Conservation (phyloP, 345 rosid species). For the Eucalyptus coolabah region DNA sequence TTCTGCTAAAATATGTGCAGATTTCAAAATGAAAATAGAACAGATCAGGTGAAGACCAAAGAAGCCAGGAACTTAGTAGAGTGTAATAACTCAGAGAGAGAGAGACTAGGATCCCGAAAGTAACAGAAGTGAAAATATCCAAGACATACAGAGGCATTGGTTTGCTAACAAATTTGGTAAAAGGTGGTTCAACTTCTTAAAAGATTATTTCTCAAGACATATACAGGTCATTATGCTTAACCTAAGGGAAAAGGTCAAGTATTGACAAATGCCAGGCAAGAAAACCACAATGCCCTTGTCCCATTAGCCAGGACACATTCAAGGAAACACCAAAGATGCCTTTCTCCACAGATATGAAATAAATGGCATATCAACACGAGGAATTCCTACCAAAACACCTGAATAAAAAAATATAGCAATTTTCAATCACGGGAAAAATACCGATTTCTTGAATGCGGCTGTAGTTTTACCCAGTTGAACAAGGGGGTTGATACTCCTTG, state of each 20-base stretch:
- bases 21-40: too few relatives aligned
- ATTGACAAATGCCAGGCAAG: too few relatives aligned
- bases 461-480: slow-evolving; percentile 97
- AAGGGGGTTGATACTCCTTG: slow-evolving; percentile 96
- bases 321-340: not conserved
- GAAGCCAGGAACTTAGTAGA: too few relatives aligned
- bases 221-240: not conserved
- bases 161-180: not conserved
- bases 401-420: not conserved
- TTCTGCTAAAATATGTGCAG: too few relatives aligned
- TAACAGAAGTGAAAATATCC: too few relatives aligned
- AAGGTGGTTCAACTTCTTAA: not conserved
- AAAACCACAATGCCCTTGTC: not conserved
- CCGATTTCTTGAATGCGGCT: slow-evolving; percentile 73
- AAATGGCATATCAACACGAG: not conserved
- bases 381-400: not conserved
- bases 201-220: not conserved
- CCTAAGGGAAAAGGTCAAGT: too few relatives aligned
- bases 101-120: too few relatives aligned
- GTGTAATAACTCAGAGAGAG: too few relatives aligned
- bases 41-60: too few relatives aligned
- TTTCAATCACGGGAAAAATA: slow-evolving; percentile 3
- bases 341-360: not conserved
- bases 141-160: too few relatives aligned
- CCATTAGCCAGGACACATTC: not conserved